These are phyloP conservation scores for Cyberlindnera amylophila DNA, from an alignment of 805 yeast genomes.

Conservation along the genomic window DNA sequence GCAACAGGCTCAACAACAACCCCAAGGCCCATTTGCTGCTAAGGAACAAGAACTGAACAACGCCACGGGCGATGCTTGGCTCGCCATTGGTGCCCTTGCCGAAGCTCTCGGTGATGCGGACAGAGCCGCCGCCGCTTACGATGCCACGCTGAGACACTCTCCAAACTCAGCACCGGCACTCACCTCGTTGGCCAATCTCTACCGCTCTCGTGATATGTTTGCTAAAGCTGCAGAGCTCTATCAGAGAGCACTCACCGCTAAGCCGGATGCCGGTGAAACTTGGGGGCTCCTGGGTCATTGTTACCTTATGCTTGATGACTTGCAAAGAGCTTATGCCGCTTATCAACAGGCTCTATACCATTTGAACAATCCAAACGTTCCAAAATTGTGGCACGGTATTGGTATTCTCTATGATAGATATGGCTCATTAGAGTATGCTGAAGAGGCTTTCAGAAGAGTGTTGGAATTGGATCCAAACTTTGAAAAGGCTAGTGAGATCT, in stretches of 20 bases:
- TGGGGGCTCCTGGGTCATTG: slow-evolving; percentile 98
- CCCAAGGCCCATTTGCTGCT: slow-evolving; percentile 24
- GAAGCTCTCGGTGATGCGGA: slow-evolving; percentile 87
- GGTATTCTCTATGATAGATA: slow-evolving; percentile 95
- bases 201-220: slow-evolving; percentile 84
- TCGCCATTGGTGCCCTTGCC: slow-evolving; percentile 84
- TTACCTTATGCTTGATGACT: slow-evolving; percentile 92
- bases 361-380: slow-evolving; percentile 88
- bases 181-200: slow-evolving; percentile 81
- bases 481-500: slow-evolving; percentile 94
- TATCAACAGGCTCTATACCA: slow-evolving; percentile 94
- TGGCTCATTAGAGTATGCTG: slow-evolving; percentile 95
- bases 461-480: slow-evolving; percentile 93
- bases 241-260: slow-evolving; percentile 76
- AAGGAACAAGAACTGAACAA: slow-evolving; percentile 32
- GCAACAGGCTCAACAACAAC: slow-evolving; percentile 7
- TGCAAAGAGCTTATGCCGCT: slow-evolving; percentile 92
- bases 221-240: slow-evolving; percentile 93
- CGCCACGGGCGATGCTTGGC: slow-evolving; percentile 81
- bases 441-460: slow-evolving; percentile 96
- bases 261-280: slow-evolving; percentile 89
- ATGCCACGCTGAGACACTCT: slow-evolving; percentile 78
- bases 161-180: slow-evolving; percentile 85
- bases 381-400: slow-evolving; percentile 97
- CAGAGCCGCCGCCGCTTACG: slow-evolving; percentile 84